Evolutionary conservation across 2,329 filamentous ascomycete species (phyloP).

Genomic region (Fusarium sublunatum): DNA sequence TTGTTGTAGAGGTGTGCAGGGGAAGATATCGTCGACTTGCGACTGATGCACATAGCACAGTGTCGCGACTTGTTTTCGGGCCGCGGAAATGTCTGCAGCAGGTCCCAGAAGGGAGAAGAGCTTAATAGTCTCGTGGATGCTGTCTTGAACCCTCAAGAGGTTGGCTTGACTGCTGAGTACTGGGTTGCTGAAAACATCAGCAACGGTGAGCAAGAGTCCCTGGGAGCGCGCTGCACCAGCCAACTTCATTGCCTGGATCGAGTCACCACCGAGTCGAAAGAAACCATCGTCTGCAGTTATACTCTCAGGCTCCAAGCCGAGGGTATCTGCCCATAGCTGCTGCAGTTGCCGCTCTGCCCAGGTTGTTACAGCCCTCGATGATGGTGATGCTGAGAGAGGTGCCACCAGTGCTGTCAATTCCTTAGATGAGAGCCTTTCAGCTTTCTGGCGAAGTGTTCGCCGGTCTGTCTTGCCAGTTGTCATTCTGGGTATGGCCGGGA

Average conservation of each 20-base stretch:
- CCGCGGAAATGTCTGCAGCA: neutral
- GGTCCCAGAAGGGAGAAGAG: too few relatives aligned
- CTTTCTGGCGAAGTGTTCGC: neutral
- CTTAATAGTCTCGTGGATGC: neutral
- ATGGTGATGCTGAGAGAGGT: too few relatives aligned
- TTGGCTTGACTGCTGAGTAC: neutral
- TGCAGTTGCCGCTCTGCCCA: neutral
- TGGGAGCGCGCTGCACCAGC: constrained; percentile 56
- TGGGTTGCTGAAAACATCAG: constrained; percentile 53
- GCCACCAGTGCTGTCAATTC: neutral
- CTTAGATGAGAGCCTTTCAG: neutral
- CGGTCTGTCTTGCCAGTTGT: neutral
- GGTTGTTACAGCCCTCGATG: neutral
- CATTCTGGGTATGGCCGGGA: neutral
- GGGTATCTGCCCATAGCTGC: constrained; percentile 52
- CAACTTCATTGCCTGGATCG: constrained; percentile 60
- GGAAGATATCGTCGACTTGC: constrained; percentile 50
- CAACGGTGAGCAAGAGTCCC: constrained; percentile 56
- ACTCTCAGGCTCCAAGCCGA: constrained; percentile 48
- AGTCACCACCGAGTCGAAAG: constrained; percentile 62
- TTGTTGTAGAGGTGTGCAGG: constrained; percentile 56
- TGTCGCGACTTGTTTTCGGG: neutral
- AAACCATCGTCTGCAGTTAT: constrained; percentile 59
- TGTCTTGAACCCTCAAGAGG: neutral
- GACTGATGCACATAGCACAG: neutral